Conservation (phyloP, 805 yeast species). For the Kuraishia borneana region DNA sequence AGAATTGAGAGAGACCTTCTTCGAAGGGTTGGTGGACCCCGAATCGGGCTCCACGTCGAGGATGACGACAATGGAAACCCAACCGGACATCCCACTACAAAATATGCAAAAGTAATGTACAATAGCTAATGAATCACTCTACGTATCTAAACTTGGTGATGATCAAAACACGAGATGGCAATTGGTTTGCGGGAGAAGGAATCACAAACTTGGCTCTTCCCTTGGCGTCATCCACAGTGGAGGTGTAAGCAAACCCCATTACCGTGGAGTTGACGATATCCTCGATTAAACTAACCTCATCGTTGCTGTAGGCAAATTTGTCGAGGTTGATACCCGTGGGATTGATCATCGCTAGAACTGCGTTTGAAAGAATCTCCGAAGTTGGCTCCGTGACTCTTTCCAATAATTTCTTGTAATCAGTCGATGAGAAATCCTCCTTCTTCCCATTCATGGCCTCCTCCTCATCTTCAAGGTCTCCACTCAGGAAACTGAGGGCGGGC, state of each 20-base stretch:
- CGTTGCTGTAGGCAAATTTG: conserved; percentile 21
- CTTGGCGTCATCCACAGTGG: conserved; percentile 53
- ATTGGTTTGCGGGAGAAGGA: conserved; percentile 73
- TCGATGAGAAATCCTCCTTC: conserved; percentile 3
- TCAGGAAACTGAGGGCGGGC: conserved; percentile 10
- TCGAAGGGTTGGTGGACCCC: conserved; percentile 67
- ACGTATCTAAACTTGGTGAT: conserved; percentile 73
- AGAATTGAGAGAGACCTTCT: conserved; percentile 81
- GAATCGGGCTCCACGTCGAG: conserved; percentile 25
- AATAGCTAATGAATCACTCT: conserved; percentile 34
- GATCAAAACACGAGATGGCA: conserved; percentile 67
- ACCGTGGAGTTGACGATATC: conserved; percentile 48
- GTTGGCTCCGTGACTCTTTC: conserved; percentile 28
- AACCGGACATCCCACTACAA: conserved; percentile 1
- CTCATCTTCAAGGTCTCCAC: conserved; percentile 15
- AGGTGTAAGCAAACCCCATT: conserved; percentile 67
- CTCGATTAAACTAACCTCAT: conserved; percentile 29
- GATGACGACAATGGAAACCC: neutral
- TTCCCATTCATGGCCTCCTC: conserved; percentile 3
- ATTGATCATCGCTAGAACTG: conserved; percentile 56
- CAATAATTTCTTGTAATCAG: conserved; percentile 6
- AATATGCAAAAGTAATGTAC: conserved; percentile 1
- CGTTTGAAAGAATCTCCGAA: conserved; percentile 55
- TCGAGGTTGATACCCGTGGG: conserved; percentile 20
- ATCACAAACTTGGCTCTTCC: conserved; percentile 58